Evolutionary conservation across 1,139 yeast species (phyloP), one percentile per base, ranked within the genome.

Genomic region (Groenewaldozyma auringiensis): DNA sequence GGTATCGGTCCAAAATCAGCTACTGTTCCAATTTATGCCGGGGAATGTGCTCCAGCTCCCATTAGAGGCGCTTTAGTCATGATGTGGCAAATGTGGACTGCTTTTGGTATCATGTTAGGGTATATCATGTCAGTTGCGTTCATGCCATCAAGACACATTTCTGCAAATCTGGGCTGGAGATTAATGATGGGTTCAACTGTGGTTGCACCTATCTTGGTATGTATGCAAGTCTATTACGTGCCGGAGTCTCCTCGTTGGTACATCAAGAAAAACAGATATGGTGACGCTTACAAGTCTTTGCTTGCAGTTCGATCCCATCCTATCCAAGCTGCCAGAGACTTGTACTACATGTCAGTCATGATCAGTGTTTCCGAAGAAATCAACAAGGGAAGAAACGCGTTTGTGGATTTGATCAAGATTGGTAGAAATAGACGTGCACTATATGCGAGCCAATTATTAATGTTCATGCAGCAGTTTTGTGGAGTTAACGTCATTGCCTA

Each of bases 391-490:
- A 53, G 59, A 35, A 56, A 57, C 41, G 59, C 60, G 9, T 45
- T 68, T 3, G 62, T 72, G 46, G 79, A 88, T 42, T 73, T 81
- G 47, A 68, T 69, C 60, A 72, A 81, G 11, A 71, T 83, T 43
- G 76, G 92, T 63, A 78, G 95, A 70, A 84, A 85, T 66, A 76
- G 95, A 66, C 81, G 87, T 58, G 95, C 92, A 47, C 78, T 87
- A 9, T 57, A 81, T 48, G 95, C 87, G 47, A 79, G 95, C 2
- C 83, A 83, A 76, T 73, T 85, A 51, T 85, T 81, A 51, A 86
- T 87, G 80, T 83, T 85, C 61, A 83, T 83, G 87, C 95, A 87
- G 69, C 95, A 87, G 63, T 83, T 87, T 69, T 86, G 95, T 67
- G 95, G 95, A 59, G 81, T 87, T 61, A 87, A 86, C 59, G 94